Evolutionary conservation across 352 stramenopile genomes (phyloP).

Genomic region (Globisporangium echinulatum): DNA sequence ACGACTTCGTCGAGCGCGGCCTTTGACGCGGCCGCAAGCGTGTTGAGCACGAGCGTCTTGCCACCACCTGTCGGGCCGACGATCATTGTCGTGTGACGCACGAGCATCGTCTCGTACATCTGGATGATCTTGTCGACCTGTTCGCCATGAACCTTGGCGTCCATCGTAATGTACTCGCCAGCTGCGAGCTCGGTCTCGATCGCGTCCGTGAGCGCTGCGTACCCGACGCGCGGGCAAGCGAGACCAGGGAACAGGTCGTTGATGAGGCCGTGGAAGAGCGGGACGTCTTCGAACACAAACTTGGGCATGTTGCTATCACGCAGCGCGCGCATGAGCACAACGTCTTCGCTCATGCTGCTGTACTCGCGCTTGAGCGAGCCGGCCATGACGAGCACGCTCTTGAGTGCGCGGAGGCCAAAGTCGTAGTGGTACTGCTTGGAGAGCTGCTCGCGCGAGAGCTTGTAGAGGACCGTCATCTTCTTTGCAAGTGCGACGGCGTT

Average conservation of each 20-base stretch:
- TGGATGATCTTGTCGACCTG: constrained; percentile 97
- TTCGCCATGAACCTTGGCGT: constrained; percentile 71
- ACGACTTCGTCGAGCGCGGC: constrained; percentile 85
- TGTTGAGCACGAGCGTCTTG: constrained; percentile 91
- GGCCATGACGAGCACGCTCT: constrained; percentile 93
- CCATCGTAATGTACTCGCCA: constrained; percentile 76
- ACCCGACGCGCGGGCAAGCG: constrained; percentile 90
- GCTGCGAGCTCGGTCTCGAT: constrained; percentile 82
- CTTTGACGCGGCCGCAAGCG: constrained; percentile 79
- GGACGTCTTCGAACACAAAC: constrained; percentile 95
- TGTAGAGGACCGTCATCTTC: constrained; percentile 95
- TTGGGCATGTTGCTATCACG: constrained; percentile 96
- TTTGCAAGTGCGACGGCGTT: constrained; percentile 85
- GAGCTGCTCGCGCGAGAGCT: constrained; percentile 91
- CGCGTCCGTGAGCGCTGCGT: constrained; percentile 84
- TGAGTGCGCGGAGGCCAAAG: constrained; percentile 91
- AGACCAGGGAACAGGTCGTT: constrained; percentile 93
- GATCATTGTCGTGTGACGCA: constrained; percentile 95
- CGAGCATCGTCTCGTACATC: constrained; percentile 96
- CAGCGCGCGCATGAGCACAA: constrained; percentile 93
- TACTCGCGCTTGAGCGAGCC: constrained; percentile 92
- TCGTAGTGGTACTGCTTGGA: constrained; percentile 96
- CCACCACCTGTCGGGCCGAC: constrained; percentile 91
- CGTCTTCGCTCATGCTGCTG: constrained; percentile 88
- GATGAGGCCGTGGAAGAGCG: constrained; percentile 92